Percentiles rank a stretch among this genome's conserved stretches.
Evolutionary conservation across 768 basidiomycete species (phyloP).

Genomic region (Neoboletus magnificus): DNA sequence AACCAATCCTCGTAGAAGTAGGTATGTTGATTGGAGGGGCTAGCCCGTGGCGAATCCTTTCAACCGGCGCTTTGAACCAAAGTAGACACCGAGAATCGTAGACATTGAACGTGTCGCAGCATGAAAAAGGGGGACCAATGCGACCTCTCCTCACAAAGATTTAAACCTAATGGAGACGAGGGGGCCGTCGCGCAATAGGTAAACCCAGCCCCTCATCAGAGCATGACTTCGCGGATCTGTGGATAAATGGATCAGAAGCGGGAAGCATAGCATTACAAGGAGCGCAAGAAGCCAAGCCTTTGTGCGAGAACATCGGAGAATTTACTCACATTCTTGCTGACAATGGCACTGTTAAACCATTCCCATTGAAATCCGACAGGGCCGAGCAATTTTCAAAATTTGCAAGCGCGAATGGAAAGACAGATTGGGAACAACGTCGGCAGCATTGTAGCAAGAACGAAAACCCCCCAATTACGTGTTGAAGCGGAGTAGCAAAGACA

Average conservation of each 20-base stretch:
- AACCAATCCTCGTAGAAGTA: background rate
- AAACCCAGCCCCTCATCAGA: constrained; percentile 30
- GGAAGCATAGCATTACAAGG: background rate
- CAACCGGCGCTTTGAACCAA: background rate
- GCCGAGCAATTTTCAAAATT: constrained; percentile 10
- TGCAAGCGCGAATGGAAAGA: constrained; percentile 2
- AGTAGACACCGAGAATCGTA: background rate
- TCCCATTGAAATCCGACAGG: background rate
- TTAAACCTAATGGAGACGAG: background rate
- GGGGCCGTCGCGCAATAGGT: background rate
- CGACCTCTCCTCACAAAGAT: background rate
- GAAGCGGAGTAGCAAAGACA: constrained; percentile 23
- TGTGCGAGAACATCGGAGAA: constrained; percentile 1
- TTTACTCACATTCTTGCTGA: constrained; percentile 66
- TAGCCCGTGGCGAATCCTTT: constrained; percentile 4
- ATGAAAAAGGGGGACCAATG: background rate
- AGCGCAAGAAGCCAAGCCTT: background rate
- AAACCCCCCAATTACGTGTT: constrained; percentile 29
- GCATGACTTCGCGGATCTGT: constrained; percentile 52
- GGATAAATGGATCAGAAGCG: background rate
- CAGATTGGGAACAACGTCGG: background rate
- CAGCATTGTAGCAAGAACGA: constrained; percentile 19
- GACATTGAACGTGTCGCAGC: background rate
- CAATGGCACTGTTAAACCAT: constrained; percentile 48
- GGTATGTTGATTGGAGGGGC: no score